Percentiles rank a stretch among this genome's conserved stretches.
phyloP scores from a whole-genome alignment of 2,329 filamentous ascomycete species.

The Sordariomycetes sp. region DNA sequence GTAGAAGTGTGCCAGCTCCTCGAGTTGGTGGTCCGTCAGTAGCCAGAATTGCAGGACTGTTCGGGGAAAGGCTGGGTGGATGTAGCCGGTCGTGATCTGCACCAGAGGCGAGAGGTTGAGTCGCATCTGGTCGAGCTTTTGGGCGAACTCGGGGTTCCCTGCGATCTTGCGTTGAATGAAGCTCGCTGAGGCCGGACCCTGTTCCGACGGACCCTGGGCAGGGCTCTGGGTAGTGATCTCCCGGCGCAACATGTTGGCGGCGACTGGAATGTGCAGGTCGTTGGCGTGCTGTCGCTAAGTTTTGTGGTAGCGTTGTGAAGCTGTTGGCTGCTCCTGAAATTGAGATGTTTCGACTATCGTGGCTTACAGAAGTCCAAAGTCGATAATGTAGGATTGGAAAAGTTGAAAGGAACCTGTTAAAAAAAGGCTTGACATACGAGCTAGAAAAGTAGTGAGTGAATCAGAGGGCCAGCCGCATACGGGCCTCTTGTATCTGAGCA shows the following conservation, averaged over 20 bases:
- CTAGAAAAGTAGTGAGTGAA: neutral
- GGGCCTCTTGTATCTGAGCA: slow-evolving; percentile 2
- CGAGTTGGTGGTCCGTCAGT: slow-evolving; percentile 61
- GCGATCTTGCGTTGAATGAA: slow-evolving; percentile 19
- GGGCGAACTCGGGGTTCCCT: slow-evolving; percentile 41
- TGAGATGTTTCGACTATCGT: too few relatives aligned
- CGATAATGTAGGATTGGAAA: neutral
- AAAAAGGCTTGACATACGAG: neutral
- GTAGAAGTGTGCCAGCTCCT: slow-evolving; percentile 63
- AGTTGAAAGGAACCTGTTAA: slow-evolving; percentile 1
- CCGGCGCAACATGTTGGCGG: slow-evolving; percentile 19
- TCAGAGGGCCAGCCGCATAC: slow-evolving; percentile 3
- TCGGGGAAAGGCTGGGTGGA: slow-evolving; percentile 56
- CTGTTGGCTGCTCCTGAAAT: too few relatives aligned
- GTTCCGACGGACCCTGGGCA: neutral
- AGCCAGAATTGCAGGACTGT: slow-evolving; percentile 67
- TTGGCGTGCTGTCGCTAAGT: slow-evolving; percentile 2
- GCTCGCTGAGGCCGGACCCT: slow-evolving; percentile 6
- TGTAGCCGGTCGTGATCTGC: slow-evolving; percentile 48
- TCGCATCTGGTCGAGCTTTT: slow-evolving; percentile 57
- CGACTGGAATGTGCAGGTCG: slow-evolving; percentile 1
- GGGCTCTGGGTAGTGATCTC: slow-evolving; percentile 15
- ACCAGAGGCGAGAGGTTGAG: slow-evolving; percentile 59
- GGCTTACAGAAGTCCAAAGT: too few relatives aligned
- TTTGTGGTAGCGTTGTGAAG: neutral